Percentiles rank a stretch among this genome's conserved stretches.
phyloP scores from a whole-genome alignment of 2,329 filamentous ascomycete species.

The Graphilbum sp. region DNA sequence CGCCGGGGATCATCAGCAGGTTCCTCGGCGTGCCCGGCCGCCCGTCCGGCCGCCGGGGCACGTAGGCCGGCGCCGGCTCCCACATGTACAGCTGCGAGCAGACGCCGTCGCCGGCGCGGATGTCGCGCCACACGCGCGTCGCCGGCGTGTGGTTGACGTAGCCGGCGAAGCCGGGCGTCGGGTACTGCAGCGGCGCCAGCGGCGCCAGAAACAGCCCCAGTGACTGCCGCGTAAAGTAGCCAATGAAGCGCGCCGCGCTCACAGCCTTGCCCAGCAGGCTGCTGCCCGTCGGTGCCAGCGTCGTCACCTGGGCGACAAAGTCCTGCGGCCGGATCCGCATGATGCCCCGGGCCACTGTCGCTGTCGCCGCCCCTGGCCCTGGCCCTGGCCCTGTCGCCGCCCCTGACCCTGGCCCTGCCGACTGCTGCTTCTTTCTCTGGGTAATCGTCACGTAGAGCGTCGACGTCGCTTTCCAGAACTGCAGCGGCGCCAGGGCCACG shows the following conservation, averaged over 20 bases:
- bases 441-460: conserved; percentile 47
- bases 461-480: conserved; percentile 45
- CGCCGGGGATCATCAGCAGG: conserved; percentile 45
- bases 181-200: conserved; percentile 39
- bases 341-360: conserved; percentile 40
- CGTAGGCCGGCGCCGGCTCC: conserved; percentile 32
- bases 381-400: conserved; percentile 22
- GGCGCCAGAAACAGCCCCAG: conserved; percentile 36
- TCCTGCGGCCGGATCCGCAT: conserved; percentile 37
- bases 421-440: no score
- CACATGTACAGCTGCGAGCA: conserved; percentile 37
- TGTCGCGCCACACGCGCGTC: conserved; percentile 21
- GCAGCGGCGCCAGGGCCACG: conserved; percentile 34
- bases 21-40: conserved; percentile 22
- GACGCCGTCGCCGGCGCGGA: conserved; percentile 35
- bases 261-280: conserved; percentile 25
- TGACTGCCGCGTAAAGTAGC: conserved; percentile 38
- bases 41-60: conserved; percentile 7
- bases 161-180: conserved; percentile 27
- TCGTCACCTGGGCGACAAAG: conserved; percentile 38
- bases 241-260: conserved; percentile 33
- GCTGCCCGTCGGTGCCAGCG: conserved; percentile 32
- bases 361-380: conserved; percentile 21
- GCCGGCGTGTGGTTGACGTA: conserved; percentile 36
- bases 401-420: conserved; percentile 21